These are phyloP conservation scores for Pittosporum tobira DNA, from an alignment of 129 eudicot genomes.

Conservation along the genomic window DNA sequence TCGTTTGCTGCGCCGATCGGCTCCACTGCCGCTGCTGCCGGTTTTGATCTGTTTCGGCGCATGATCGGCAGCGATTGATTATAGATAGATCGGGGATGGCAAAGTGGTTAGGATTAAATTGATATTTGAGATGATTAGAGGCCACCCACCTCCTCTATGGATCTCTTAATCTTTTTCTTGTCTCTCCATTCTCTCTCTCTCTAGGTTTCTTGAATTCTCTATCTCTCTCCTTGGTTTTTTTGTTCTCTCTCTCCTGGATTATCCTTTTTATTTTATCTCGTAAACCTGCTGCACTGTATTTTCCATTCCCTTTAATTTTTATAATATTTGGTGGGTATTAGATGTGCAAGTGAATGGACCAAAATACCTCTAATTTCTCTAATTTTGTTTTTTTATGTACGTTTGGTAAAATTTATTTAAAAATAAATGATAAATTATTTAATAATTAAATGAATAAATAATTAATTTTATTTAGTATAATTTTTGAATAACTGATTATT, in stretches of 20 bases:
- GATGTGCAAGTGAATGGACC: slow-evolving; percentile 19
- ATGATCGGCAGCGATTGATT: slow-evolving; percentile 13
- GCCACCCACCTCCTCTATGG: slow-evolving; percentile 18
- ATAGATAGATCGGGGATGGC: slow-evolving; percentile 17
- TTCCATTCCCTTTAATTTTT: background rate
- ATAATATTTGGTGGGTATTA: slow-evolving; percentile 15
- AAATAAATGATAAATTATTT: too few species aligned
- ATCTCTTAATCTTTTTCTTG: slow-evolving; percentile 14
- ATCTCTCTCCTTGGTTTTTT: background rate
- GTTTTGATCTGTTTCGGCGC: slow-evolving; percentile 31
- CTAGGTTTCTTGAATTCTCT: slow-evolving; percentile 11
- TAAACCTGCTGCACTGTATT: slow-evolving; percentile 7
- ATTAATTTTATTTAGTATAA: too few species aligned
- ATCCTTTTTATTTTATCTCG: background rate
- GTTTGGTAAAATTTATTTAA: too few species aligned
- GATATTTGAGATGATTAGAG: slow-evolving; percentile 1
- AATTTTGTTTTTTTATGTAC: too few species aligned
- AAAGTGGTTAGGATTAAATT: background rate
- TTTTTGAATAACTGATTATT: too few species aligned
- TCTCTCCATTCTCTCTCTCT: slow-evolving; percentile 23
- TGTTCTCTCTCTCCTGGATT: slow-evolving; percentile 9
- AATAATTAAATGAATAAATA: too few species aligned
- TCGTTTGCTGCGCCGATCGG: slow-evolving; percentile 30
- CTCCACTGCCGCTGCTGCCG: slow-evolving; percentile 13
- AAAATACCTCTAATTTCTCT: slow-evolving; percentile 28